Base-by-base conservation (phyloP, 192 early-diverging fungal genomes). In the Podila horticola region DNA sequence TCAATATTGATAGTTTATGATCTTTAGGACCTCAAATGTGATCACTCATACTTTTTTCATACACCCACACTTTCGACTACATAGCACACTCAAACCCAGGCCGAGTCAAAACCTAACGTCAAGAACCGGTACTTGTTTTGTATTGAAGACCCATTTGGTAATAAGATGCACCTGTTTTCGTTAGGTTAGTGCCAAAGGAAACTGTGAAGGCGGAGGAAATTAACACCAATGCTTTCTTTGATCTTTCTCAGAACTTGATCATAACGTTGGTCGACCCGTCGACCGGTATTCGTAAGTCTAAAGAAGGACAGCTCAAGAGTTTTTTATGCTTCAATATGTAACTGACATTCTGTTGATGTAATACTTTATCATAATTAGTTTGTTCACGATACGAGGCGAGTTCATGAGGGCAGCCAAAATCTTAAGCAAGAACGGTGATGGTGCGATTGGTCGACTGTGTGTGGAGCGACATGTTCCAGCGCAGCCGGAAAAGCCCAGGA, bases 371-470 rank as follows among this genome's bases (percentile, higher is more conserved):
- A n/a, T n/a, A n/a, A n/a, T 19, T 68, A 79, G 75, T 22, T 28
- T 81, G 29, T 81, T 81, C n/a, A 73, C 77, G 17, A 81, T 81
- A 24, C 70, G 77, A 59, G 77, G 77, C 17, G 77, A 81, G 62
- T 81, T 81, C 58, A 81, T 81, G 77, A 48, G 77, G 33, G 77
- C 77, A 2, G 77, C 77, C 52, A 81, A 81, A n/a, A 81, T 81
- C 19, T 34, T 81, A 28, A 81, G 77, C 55, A 81, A 61, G 58
- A 73, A 69, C 28, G 67, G 77, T 0, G 77, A 81, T 30, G 77
- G 77, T 0, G 70, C 71, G 20, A 69, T 81, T 65, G 19, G 52
- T 0, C 62, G 77, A 31, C 63, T 81, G 1, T 81, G 77, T 66
- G 15, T 64, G 26, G 77, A 81, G 26, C 24, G 71, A 51, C 70